Evolutionary conservation across 345 rosid genomes (phyloP), one percentile per base, ranked within the genome.

Genomic region (Erysimum cheiranthoides): DNA sequence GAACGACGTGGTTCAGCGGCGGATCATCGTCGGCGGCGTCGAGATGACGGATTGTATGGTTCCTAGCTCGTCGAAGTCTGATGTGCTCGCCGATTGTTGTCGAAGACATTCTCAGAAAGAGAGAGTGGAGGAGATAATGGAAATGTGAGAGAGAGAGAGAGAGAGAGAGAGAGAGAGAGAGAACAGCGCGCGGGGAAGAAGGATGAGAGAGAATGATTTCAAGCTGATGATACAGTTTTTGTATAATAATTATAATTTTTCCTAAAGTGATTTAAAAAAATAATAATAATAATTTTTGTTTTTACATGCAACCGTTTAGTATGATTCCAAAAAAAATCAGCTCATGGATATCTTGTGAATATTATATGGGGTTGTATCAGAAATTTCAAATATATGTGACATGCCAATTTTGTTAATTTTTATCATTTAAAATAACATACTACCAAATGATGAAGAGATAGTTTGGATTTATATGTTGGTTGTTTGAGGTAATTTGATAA

Each of bases 1-100:
- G 76, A 58, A 57, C 71, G 53, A 70, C 66, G 71, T 77, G 80
- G 50, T 45, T 81, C 74, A 51, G 89, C 85, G 54, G 87, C 84
- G 69, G 87, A 78, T 78, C 77, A 50, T 66, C 68, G 11, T 39
- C 76, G 50, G 11, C 82, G 35, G 10, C 84, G 14, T 50, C 38
- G 10, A 81, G 81, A 56, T 47, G 74, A 65, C 70, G 77, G 39
- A 18, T 50, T 53, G 79, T 68, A 53, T 79, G 89, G 82, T 64
- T 80, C 76, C 84, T 87, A 79, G 85, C 85, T 80, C 82, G 84
- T 70, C 96, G 85, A 51, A 73, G 78, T 68, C 78, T 82, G 73
- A 82, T 80, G 62, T 82, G 84, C 58, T 88, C 91, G 34, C 83
- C 83, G 27, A 77, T 74, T 28, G 86, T 78, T 57, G 84, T 64